These are phyloP conservation scores for Dichomitus squalens DNA, from an alignment of 1,284 basidiomycete species.

Conservation along the genomic window DNA sequence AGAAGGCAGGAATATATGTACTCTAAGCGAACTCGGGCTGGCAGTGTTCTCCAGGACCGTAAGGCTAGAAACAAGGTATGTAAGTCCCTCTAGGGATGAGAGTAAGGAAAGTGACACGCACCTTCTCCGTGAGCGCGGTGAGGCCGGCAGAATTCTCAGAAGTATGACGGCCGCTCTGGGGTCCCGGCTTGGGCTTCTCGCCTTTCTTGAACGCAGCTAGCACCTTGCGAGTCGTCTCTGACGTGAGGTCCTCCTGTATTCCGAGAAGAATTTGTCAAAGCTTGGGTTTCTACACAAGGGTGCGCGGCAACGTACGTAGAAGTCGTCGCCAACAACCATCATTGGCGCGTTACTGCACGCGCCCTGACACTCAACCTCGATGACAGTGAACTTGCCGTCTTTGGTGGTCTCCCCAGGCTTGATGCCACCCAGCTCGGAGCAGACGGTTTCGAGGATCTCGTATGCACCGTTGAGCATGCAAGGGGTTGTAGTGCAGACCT, in stretches of 20 bases:
- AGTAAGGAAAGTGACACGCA: slow-evolving; percentile 32
- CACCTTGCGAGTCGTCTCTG: slow-evolving; percentile 86
- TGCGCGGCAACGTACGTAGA: slow-evolving; percentile 68
- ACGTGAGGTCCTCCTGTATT: slow-evolving; percentile 92
- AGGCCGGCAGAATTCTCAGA: slow-evolving; percentile 91
- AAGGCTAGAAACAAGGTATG: slow-evolving; percentile 63
- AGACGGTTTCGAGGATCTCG: slow-evolving; percentile 86
- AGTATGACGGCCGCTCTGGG: slow-evolving; percentile 85
- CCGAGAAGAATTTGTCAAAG: background rate
- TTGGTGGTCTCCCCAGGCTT: slow-evolving; percentile 90
- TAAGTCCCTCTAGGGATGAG: background rate
- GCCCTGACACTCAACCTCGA: slow-evolving; percentile 98
- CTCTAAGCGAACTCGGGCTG: slow-evolving; percentile 82
- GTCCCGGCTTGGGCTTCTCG: slow-evolving; percentile 88
- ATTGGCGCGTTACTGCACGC: slow-evolving; percentile 99
- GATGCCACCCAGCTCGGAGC: slow-evolving; percentile 82
- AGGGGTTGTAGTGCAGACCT: slow-evolving; percentile 98
- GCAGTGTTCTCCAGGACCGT: slow-evolving; percentile 92
- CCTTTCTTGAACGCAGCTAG: slow-evolving; percentile 87
- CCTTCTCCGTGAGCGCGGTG: slow-evolving; percentile 84
- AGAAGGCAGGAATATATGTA: background rate
- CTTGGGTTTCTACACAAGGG: background rate
- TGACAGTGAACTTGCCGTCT: slow-evolving; percentile 96
- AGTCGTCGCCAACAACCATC: slow-evolving; percentile 96
- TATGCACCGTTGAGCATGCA: slow-evolving; percentile 96